Base-by-base conservation (phyloP, 805 yeast species). In the Isabelozyma rhagii region DNA sequence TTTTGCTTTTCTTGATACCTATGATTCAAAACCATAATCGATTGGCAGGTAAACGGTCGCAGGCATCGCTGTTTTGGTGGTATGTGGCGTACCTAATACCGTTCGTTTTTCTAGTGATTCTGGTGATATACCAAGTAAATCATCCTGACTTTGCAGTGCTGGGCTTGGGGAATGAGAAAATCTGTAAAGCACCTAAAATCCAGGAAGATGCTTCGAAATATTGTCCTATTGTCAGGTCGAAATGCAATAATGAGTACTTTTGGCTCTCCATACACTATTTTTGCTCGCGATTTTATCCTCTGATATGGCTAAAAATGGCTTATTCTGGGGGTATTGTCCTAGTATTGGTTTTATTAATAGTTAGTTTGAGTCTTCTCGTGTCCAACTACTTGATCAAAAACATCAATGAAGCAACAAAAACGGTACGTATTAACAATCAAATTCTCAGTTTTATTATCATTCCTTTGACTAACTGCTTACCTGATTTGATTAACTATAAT, bases 401-500 rank as follows among this genome's bases (percentile, higher is more conserved):
- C 39, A 57, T 72, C 6, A 64, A 68, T 41, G 57, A 57, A 25
- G 49, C 71, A 8, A 60, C 73, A 7, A 55, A 51, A 1, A 44
- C 48, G 2, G 49, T 68, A 4, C 50, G 58, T 1, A 55, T 71
- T 4, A 67, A 61, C 48, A 59, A 61, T 36, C 64, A 67, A 47
- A 55, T 70, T 39, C 52, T 72, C 39, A 63, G 71, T 45, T 69
- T 63, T 46, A 56, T 70, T 4, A 42, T 72, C 8, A 61, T 72
- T 5, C 78, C 78, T 0, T 53, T 70, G 9, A 57, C 70, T 21
- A 72, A 72, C 51, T 65, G 73, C 3, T 55, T 66, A 10, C 75
- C 75, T 9, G 78, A 72, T 52, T 56, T 72, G 18, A 52, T 71
- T 15, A 71, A 67, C 47, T 70, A 70, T 55, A 62, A 68, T 45